A percentile compares a stretch with the other conserved stretches of the same genome.
These are phyloP conservation scores for Primulina eburnea DNA, from an alignment of 257 asterid species.

Conservation along the genomic window DNA sequence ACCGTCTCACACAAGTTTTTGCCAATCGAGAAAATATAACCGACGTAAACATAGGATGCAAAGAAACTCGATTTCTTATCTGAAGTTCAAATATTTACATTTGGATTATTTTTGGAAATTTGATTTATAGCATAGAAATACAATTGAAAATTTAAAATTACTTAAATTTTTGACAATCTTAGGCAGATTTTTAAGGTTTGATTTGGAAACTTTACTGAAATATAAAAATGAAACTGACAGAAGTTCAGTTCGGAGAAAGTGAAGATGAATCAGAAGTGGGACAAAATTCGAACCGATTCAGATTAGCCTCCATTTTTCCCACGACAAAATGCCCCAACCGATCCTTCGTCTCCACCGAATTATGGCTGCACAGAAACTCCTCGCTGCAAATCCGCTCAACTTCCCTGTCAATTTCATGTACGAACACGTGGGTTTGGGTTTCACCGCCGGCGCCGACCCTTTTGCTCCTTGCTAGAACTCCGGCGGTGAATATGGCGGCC, in stretches of 20 bases:
- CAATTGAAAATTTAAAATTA: too few relatives aligned
- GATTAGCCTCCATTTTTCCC: constrained; percentile 37
- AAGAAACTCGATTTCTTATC: too few relatives aligned
- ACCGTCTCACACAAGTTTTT: too few relatives aligned
- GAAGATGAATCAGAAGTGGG: constrained; percentile 27
- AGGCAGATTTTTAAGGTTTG: background rate
- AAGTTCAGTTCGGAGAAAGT: constrained; percentile 30
- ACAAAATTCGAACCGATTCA: constrained; percentile 40
- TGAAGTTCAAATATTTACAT: too few relatives aligned
- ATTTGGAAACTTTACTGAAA: background rate
- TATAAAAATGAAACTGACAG: too few relatives aligned
- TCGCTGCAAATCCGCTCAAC: constrained; percentile 64
- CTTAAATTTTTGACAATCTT: too few relatives aligned
- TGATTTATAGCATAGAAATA: background rate
- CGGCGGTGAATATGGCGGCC: constrained; percentile 73
- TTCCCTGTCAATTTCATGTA: constrained; percentile 62
- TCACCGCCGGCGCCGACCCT: constrained; percentile 35
- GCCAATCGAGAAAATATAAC: too few relatives aligned
- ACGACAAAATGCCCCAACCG: constrained; percentile 66
- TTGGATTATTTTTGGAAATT: background rate
- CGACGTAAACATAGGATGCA: too few relatives aligned
- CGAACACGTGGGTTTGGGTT: constrained; percentile 76
- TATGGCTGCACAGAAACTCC: constrained; percentile 59
- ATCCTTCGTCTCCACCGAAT: constrained; percentile 43
- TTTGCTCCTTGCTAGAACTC: constrained; percentile 74